Evolutionary conservation across 495 filamentous ascomycete genomes (phyloP).

Genomic region (Aspergillus sparsus): DNA sequence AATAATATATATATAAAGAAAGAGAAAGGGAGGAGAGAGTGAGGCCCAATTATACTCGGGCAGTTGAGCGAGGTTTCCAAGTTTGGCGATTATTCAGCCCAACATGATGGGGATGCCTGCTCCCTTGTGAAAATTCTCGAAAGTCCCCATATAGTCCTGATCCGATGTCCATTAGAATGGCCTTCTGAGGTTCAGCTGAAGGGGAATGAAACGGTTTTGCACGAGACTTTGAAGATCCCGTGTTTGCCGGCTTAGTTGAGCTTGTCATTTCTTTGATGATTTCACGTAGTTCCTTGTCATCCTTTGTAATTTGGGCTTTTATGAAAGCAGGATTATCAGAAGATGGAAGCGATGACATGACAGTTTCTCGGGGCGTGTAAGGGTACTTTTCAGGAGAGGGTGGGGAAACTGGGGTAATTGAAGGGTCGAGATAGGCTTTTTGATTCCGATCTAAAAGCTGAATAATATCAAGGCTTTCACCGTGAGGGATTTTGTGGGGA

Average conservation of each 20-base stretch:
- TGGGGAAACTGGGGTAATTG: constrained; percentile 55
- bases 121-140: constrained; percentile 28
- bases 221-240: constrained; percentile 24
- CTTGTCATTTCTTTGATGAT: constrained; percentile 62
- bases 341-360: constrained; percentile 69
- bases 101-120: constrained; percentile 32
- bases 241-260: constrained; percentile 19
- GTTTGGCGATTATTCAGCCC: constrained; percentile 29
- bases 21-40: constrained; percentile 3
- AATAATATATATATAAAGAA: constrained; percentile 19
- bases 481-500: constrained; percentile 72
- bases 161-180: constrained; percentile 50
- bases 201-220: constrained; percentile 28
- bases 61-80: constrained; percentile 42
- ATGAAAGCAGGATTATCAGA: constrained; percentile 64
- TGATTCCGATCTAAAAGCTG: constrained; percentile 70
- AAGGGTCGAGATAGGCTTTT: constrained; percentile 63
- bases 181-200: constrained; percentile 45
- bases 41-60: constrained; percentile 31
- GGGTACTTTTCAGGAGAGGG: constrained; percentile 54
- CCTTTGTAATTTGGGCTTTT: constrained; percentile 77
- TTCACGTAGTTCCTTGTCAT: constrained; percentile 71
- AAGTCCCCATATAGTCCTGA: constrained; percentile 42
- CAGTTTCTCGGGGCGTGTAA: constrained; percentile 71
- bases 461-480: constrained; percentile 80